Evolutionary conservation across 2,329 filamentous ascomycete species (phyloP), one percentile per base, ranked within the genome.

Genomic region (Hypoxylon rubiginosum): DNA sequence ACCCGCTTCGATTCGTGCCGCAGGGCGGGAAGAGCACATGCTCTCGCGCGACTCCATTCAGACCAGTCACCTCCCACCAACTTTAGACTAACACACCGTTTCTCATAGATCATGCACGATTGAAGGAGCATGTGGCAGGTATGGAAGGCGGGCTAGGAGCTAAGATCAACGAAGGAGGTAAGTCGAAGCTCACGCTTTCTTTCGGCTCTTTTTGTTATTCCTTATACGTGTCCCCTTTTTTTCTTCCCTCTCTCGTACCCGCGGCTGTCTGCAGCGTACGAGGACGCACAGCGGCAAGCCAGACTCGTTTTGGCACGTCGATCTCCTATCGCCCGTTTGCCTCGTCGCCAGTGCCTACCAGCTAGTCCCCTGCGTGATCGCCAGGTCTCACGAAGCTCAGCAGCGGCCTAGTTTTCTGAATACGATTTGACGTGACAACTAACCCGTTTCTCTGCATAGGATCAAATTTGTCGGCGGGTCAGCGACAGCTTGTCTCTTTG

Each of bases 61-160:
- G 54, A 34, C 64, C 62, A 68, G 63, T 64, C 60, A 32, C 58
- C 58, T 59, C 53, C 52, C 62, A 60, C 68, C 69, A 67, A 65
- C 62, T 67, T 67, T 70, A 70, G 69, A 73, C 82, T 85, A 81
- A 82, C 80, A 72, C 73, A 66, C 56, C 61, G 58, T 68, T 64
- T 67, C 71, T 71, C 70, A 74, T 74, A 92, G 94, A 97, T 78
- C 95, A 98, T 81, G 96, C 96, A 64, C 91, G 95, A 75, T 85
- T 99, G 62, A 97, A 96, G 79, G 94, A 97, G 67, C 92, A 98
- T 80, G 88, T 99, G 67, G 83, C 90, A 2, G 88, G 85, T 70
- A 97, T 99, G 94, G 88, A 91, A 48, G 94, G 94, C 69, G 92
- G 94, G 72, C 86, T 99, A 17, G 96, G 98, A 80, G 93, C 95